Evolutionary conservation across 2,329 filamentous ascomycete genomes (phyloP), one percentile per base, ranked within the genome.

Genomic region (Pseudogymnoascus sp.): DNA sequence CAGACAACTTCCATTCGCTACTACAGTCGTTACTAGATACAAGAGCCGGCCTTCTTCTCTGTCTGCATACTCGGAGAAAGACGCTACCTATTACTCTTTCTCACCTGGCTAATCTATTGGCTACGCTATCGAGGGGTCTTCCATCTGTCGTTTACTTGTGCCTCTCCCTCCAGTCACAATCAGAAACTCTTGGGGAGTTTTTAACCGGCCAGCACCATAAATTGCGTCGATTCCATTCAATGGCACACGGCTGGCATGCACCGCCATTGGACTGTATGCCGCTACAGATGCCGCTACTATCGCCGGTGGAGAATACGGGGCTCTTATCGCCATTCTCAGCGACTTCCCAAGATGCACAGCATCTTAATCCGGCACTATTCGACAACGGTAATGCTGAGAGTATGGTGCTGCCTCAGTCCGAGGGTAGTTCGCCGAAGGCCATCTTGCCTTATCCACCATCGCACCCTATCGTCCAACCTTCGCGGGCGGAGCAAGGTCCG

Each of bases 191-290:
- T 17, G 27, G 10, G 8, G 21, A 2, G 21, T 48, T 48, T n/a
- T n/a, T 51, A 13, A 51, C 13, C 21, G 25, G 8, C 9, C 29
- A 12, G n/a, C 29, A 55, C 15, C 15, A 17, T 10, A 55, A 31
- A 33, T 21, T 55, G n/a, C 29, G 4, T 33, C 13, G n/a, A 12
- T 55, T 55, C 9, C 9, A 33, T 33, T 66, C 65, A 31, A 73
- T 72, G 71, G 71, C 68, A 64, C 61, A 65, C 51, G 58, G 62
- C 51, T 64, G 68, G 61, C 68, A 65, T 62, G 68, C 66, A 44
- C 38, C 68, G 35, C 66, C 65, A 36, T 66, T 66, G 38, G 68
- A 58, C 60, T 70, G 68, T 58, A 17, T 66, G 58, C 59, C 65
- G 36, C 64, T 63, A 25, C 65, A 64, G 33, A 59, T 63, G 59